Percentiles rank a stretch among this genome's conserved stretches.
Conservation (phyloP, 306 rosid genomes). For the Acacia confusa region DNA sequence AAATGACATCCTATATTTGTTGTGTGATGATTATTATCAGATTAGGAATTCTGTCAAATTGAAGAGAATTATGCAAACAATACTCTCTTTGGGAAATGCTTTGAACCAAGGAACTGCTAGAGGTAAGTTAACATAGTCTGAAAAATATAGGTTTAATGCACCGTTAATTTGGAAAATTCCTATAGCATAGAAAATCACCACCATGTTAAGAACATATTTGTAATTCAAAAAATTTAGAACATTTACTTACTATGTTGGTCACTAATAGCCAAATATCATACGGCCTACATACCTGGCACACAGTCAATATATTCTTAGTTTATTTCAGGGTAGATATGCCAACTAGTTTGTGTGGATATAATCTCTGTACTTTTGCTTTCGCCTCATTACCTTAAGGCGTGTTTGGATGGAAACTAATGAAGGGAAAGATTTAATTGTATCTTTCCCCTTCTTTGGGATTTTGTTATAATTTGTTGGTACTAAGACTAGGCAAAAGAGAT, state of each 20-base stretch:
- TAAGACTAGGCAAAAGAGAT: neutral
- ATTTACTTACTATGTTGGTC: neutral
- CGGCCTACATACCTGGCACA: slow-evolving; percentile 5
- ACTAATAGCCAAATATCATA: neutral
- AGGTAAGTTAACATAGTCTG: slow-evolving; percentile 59
- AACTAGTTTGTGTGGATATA: slow-evolving; percentile 26
- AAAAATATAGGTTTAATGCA: slow-evolving; percentile 28
- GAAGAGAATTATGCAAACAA: slow-evolving; percentile 94
- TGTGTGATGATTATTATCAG: slow-evolving; percentile 51
- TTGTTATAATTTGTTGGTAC: neutral
- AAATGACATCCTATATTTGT: slow-evolving; percentile 23
- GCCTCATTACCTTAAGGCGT: neutral
- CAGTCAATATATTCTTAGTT: neutral
- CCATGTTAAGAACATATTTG: slow-evolving; percentile 9
- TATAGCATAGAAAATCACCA: slow-evolving; percentile 8
- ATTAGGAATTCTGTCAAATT: slow-evolving; percentile 76
- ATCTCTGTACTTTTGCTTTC: neutral
- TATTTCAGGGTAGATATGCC: neutral
- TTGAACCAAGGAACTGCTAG: slow-evolving; percentile 94
- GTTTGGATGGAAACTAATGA: neutral
- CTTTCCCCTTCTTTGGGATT: neutral
- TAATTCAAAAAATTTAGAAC: neutral
- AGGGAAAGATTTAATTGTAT: neutral
- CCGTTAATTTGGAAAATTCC: slow-evolving; percentile 2
- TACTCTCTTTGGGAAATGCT: slow-evolving; percentile 96